These are phyloP conservation scores for Bipolaris zeicola DNA, from an alignment of 2,329 filamentous ascomycete genomes.

Conservation along the genomic window DNA sequence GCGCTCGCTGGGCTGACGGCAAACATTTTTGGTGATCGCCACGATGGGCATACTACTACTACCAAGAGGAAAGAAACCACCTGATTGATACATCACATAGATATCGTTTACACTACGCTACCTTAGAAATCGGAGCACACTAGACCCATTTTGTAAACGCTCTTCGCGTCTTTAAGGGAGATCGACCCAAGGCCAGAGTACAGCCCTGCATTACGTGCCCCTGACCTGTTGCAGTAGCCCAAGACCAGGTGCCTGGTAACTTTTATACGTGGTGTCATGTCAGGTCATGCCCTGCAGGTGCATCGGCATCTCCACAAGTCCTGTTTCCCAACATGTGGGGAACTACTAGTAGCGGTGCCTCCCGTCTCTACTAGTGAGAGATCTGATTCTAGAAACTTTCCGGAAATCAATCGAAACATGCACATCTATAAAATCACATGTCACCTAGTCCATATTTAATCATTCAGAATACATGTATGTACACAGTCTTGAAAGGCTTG, in stretches of 20 bases:
- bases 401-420: background rate
- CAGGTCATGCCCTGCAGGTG: background rate
- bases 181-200: background rate
- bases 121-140: background rate
- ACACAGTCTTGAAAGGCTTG: slow-evolving; percentile 13
- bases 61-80: slow-evolving; percentile 7
- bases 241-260: background rate
- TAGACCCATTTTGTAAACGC: background rate
- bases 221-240: background rate
- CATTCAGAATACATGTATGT: background rate
- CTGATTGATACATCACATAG: background rate
- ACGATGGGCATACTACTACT: slow-evolving; percentile 2
- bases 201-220: background rate
- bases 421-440: background rate
- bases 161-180: too few species aligned
- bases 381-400: background rate
- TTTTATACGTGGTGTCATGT: background rate
- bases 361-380: background rate
- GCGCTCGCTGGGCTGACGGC: slow-evolving; percentile 31
- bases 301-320: slow-evolving; percentile 1
- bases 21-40: slow-evolving; percentile 24
- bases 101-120: background rate
- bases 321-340: background rate
- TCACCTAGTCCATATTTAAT: background rate
- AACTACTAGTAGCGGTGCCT: background rate